Evolutionary conservation across 345 rosid genomes (phyloP).

Genomic region (Gossypium longicalyx): DNA sequence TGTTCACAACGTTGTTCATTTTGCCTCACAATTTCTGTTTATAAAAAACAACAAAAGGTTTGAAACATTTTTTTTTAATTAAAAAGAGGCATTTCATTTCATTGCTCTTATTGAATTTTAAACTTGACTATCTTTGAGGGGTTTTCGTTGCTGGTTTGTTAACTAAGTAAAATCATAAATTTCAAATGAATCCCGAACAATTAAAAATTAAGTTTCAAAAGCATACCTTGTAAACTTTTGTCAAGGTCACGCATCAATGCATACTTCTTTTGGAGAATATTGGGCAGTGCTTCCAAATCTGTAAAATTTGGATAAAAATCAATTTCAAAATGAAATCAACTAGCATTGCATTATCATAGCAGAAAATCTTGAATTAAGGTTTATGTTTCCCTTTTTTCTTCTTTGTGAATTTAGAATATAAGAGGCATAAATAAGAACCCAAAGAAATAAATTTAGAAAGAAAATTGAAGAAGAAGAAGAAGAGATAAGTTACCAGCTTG

Average conservation of each 20-base stretch:
- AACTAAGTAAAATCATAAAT: neutral
- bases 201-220: neutral
- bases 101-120: neutral
- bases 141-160: neutral
- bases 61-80: neutral
- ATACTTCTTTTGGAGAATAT: slow-evolving; percentile 84
- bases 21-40: slow-evolving; percentile 66
- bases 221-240: slow-evolving; percentile 80
- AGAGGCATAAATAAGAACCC: neutral
- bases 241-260: slow-evolving; percentile 81
- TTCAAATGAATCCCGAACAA: neutral
- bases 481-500: slow-evolving; percentile 8
- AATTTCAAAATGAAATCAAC: neutral
- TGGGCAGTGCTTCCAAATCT: slow-evolving; percentile 80
- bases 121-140: neutral
- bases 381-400: too few species aligned
- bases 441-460: neutral
- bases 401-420: neutral
- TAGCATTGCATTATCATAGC: neutral
- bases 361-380: neutral
- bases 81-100: neutral
- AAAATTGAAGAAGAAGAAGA: neutral
- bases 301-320: slow-evolving; percentile 13
- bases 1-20: slow-evolving; percentile 83
- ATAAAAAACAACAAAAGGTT: neutral